Evolutionary conservation across 352 stramenopile genomes (phyloP).

Genomic region (Phytophthora cryptogea): DNA sequence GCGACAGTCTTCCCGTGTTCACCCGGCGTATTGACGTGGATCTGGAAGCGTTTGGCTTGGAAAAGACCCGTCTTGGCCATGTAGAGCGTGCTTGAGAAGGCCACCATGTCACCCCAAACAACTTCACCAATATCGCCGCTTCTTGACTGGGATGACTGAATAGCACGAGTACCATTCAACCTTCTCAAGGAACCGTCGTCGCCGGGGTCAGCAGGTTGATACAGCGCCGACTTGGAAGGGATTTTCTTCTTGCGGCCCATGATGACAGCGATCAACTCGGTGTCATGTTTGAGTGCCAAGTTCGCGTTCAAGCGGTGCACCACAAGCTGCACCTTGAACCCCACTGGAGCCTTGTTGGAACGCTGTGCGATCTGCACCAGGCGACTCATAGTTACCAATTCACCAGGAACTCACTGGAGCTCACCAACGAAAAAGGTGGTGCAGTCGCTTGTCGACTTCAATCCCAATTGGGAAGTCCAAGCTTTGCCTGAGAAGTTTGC

Average conservation of each 20-base stretch:
- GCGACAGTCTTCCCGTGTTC: constrained; percentile 63
- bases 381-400: constrained; percentile 52
- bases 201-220: constrained; percentile 37
- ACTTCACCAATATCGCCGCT: constrained; percentile 50
- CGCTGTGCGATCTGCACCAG: constrained; percentile 67
- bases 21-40: constrained; percentile 45
- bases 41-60: constrained; percentile 69
- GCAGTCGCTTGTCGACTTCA: constrained; percentile 19
- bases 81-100: constrained; percentile 77
- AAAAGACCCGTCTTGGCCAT: constrained; percentile 76
- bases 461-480: constrained; percentile 30
- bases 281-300: constrained; percentile 49
- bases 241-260: constrained; percentile 76
- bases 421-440: constrained; percentile 4
- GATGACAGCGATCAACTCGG: constrained; percentile 63
- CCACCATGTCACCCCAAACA: constrained; percentile 75
- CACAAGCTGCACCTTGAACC: constrained; percentile 76
- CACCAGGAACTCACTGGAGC: background rate
- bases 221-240: constrained; percentile 56
- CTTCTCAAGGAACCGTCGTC: constrained; percentile 34
- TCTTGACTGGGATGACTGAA: constrained; percentile 32
- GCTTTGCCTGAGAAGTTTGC: constrained; percentile 6
- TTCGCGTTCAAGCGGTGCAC: constrained; percentile 68
- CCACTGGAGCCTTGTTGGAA: constrained; percentile 57
- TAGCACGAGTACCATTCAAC: constrained; percentile 29